Conservation (phyloP, 129 eudicot genomes). For the Deinandra increscens region DNA sequence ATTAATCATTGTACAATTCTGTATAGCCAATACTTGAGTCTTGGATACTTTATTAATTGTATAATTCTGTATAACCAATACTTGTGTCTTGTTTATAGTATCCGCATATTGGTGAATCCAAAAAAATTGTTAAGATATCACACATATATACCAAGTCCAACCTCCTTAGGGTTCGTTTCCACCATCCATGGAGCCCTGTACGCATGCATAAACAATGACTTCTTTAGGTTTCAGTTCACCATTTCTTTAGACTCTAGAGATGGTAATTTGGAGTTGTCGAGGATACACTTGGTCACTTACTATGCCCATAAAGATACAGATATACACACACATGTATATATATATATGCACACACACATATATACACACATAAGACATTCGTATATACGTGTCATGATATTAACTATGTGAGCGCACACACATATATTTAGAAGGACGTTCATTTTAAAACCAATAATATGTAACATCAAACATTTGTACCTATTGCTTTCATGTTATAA, state of each 20-base stretch:
- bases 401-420: too few relatives aligned
- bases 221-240: background rate
- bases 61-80: background rate
- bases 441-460: too few relatives aligned
- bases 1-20: too few relatives aligned
- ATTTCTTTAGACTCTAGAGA: too few relatives aligned
- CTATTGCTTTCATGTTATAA: too few relatives aligned
- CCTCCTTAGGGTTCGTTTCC: background rate
- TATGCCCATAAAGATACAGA: background rate
- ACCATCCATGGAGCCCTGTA: conserved; percentile 2
- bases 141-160: conserved; percentile 1
- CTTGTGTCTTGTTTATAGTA: background rate
- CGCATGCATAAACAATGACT: background rate
- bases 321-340: background rate
- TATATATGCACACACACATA: background rate
- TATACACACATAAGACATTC: background rate
- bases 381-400: too few relatives aligned
- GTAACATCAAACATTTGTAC: too few relatives aligned
- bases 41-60: too few relatives aligned
- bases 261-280: too few relatives aligned
- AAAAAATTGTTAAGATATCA: background rate
- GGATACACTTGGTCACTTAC: too few relatives aligned
- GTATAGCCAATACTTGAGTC: too few relatives aligned
- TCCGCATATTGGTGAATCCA: background rate
- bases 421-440: too few relatives aligned